Conservation (phyloP, 768 basidiomycete species). For the Inosperma sp. region DNA sequence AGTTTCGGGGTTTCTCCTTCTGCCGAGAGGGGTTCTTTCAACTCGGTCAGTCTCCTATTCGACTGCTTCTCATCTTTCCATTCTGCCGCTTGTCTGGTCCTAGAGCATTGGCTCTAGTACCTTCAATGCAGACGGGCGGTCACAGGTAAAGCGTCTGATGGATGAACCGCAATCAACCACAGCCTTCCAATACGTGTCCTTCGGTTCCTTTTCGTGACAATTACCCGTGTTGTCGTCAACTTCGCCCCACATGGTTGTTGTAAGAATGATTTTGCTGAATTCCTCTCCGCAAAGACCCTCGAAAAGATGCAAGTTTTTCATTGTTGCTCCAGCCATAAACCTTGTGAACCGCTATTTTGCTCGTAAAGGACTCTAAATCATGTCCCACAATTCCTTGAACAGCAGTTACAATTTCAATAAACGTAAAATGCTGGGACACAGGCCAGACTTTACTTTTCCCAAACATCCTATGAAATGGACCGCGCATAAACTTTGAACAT, state of each 20-base stretch:
- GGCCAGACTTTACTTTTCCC: too few species aligned
- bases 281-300: conserved; percentile 43
- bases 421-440: too few species aligned
- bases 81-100: background rate
- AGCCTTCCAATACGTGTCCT: conserved; percentile 11
- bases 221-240: conserved; percentile 7
- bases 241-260: conserved; percentile 46
- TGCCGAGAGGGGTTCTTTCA: background rate
- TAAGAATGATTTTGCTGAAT: conserved; percentile 44
- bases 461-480: too few species aligned
- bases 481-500: too few species aligned
- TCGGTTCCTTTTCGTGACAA: conserved; percentile 5
- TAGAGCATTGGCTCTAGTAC: conserved; percentile 9
- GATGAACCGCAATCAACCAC: conserved; percentile 15
- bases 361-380: conserved; percentile 5
- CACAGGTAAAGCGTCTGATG: conserved; percentile 7
- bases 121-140: conserved; percentile 18
- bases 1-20: background rate
- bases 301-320: conserved; percentile 46
- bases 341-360: conserved; percentile 4
- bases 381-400: background rate
- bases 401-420: conserved; percentile 3
- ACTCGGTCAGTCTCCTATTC: too few species aligned
- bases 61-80: too few species aligned
- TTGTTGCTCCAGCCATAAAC: conserved; percentile 38